Percentiles rank a stretch among this genome's conserved stretches.
Conservation (phyloP, 805 yeast genomes). For the Cyberlindnera samutprakarnensis region DNA sequence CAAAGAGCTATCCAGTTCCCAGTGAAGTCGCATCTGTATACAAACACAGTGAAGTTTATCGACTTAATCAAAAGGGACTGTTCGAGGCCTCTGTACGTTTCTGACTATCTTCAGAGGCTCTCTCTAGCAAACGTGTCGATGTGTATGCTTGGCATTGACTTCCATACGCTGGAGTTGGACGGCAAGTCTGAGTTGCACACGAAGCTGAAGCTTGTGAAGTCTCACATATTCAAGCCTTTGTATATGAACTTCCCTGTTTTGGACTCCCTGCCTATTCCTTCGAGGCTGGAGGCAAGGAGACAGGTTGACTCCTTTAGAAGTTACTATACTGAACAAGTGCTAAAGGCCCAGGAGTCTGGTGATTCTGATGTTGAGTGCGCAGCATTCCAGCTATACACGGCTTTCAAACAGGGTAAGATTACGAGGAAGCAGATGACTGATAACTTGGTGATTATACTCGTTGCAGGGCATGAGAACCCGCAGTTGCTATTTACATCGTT, state of each 20-base stretch:
- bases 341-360: constrained; percentile 19
- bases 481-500: constrained; percentile 41
- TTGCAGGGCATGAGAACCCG: constrained; percentile 63
- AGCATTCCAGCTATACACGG: constrained; percentile 34
- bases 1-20: constrained; percentile 46
- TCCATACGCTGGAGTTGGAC: constrained; percentile 29
- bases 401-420: constrained; percentile 29
- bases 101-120: constrained; percentile 38
- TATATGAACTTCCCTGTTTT: constrained; percentile 48
- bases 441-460: constrained; percentile 45
- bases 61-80: constrained; percentile 18
- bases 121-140: constrained; percentile 43
- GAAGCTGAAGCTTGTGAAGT: constrained; percentile 36
- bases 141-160: constrained; percentile 42
- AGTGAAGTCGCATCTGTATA: constrained; percentile 27
- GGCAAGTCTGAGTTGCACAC: constrained; percentile 29
- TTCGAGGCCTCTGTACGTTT: constrained; percentile 1
- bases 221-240: constrained; percentile 47
- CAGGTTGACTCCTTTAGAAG: constrained; percentile 36
- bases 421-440: constrained; percentile 42
- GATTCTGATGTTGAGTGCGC: constrained; percentile 25
- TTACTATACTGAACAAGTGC: constrained; percentile 28
- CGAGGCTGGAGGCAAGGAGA: constrained; percentile 34
- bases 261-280: constrained; percentile 41
- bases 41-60: constrained; percentile 32